Percentiles rank a stretch among this genome's conserved stretches.
These are phyloP conservation scores for Penicillium roqueforti DNA, from an alignment of 495 filamentous ascomycete species.

Conservation along the genomic window DNA sequence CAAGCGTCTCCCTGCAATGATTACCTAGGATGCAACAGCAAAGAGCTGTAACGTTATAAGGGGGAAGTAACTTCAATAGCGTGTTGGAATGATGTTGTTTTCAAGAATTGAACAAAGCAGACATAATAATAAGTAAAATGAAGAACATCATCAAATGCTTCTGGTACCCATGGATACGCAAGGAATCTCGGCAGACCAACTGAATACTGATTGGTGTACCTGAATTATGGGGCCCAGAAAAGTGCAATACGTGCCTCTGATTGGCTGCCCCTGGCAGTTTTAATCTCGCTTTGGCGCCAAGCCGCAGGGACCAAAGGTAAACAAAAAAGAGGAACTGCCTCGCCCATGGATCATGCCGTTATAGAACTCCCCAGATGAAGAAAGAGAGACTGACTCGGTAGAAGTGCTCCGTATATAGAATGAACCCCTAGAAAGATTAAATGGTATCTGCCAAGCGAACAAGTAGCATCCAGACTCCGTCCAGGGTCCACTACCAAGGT, in stretches of 20 bases:
- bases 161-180: slow-evolving; percentile 26
- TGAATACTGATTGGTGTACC: slow-evolving; percentile 27
- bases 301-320: slow-evolving; percentile 4
- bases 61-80: slow-evolving; percentile 2
- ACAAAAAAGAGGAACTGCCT: not conserved
- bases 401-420: no score
- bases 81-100: not conserved
- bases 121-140: not conserved
- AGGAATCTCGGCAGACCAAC: slow-evolving; percentile 13
- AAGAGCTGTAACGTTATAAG: no score
- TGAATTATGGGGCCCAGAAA: slow-evolving; percentile 10
- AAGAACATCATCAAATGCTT: not conserved
- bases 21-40: no score
- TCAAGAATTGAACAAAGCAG: not conserved
- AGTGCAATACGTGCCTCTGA: not conserved
- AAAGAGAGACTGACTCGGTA: not conserved
- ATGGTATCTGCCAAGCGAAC: not conserved
- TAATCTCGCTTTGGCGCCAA: slow-evolving; percentile 16
- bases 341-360: not conserved
- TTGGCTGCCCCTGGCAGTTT: slow-evolving; percentile 16
- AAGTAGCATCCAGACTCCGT: not conserved
- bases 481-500: slow-evolving; percentile 2
- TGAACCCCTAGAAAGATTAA: not conserved
- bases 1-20: no score
- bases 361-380: not conserved